These are phyloP conservation scores for Carex arenaria DNA, from an alignment of 202 grass and related monocot species.

Conservation along the genomic window DNA sequence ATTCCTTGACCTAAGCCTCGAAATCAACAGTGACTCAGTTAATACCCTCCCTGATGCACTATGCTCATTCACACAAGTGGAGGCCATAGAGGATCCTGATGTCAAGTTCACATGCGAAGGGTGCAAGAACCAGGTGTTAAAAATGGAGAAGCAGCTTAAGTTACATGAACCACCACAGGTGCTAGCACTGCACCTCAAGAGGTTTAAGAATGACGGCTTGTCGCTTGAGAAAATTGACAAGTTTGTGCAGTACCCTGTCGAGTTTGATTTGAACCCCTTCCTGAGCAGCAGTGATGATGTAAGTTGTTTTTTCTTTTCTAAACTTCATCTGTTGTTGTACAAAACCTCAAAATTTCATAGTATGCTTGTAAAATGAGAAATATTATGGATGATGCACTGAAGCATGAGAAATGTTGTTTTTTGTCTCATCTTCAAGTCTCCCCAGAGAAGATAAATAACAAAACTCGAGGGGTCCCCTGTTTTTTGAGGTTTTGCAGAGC, in stretches of 20 bases:
- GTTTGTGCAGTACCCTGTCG: conserved; percentile 56
- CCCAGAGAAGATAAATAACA: background rate
- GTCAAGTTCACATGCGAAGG: conserved; percentile 64
- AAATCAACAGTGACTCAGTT: conserved; percentile 47
- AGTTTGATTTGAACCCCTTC: conserved; percentile 67
- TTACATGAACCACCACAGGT: conserved; percentile 69
- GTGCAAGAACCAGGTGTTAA: conserved; percentile 61
- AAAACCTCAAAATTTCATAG: background rate
- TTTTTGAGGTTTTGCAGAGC: conserved; percentile 19
- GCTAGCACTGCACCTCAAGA: conserved; percentile 74
- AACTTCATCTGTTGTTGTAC: background rate
- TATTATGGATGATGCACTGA: background rate
- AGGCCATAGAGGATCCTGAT: conserved; percentile 71
- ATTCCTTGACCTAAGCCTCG: conserved; percentile 88
- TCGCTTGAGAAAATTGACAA: conserved; percentile 64
- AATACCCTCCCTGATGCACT: conserved; percentile 49
- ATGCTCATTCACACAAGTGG: conserved; percentile 80
- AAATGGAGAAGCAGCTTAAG: conserved; percentile 64
- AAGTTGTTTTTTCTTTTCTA: background rate
- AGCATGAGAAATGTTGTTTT: background rate
- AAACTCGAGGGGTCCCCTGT: background rate
- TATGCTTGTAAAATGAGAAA: background rate
- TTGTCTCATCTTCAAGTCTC: background rate
- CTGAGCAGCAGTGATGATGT: conserved; percentile 19
- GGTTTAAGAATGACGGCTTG: conserved; percentile 57